Conservation (phyloP, 176 grass and related monocot species). For the Eragrostis curvula region DNA sequence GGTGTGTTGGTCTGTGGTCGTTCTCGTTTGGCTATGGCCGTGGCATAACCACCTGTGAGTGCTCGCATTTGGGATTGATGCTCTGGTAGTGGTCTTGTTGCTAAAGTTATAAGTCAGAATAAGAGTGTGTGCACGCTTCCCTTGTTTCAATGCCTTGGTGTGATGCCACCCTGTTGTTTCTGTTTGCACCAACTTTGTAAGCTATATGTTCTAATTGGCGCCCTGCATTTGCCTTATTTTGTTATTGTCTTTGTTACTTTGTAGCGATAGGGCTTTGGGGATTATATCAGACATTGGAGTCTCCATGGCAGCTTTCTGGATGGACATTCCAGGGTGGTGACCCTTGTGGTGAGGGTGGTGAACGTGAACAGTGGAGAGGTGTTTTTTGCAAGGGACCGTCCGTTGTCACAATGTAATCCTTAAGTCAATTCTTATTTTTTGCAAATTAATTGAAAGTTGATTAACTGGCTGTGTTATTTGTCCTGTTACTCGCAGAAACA, state of each 20-base stretch:
- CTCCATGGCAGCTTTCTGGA: conserved; percentile 53
- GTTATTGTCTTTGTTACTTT: conserved; percentile 1
- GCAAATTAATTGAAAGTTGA: conserved; percentile 8
- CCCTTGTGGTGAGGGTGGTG: conserved; percentile 43
- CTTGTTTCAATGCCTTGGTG: conserved; percentile 25
- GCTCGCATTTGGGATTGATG: conserved; percentile 27
- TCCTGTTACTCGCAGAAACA: conserved; percentile 64
- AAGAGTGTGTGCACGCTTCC: neutral
- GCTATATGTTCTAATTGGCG: neutral
- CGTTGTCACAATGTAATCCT: conserved; percentile 69
- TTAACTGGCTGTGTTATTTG: conserved; percentile 11
- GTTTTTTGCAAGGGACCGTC: conserved; percentile 67
- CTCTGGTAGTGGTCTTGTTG: neutral
- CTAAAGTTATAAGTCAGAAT: neutral
- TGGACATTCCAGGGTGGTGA: conserved; percentile 58
- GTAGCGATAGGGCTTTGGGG: conserved; percentile 49
- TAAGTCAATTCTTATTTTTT: conserved; percentile 34
- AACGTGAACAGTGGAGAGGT: conserved; percentile 44
- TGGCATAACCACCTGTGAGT: neutral
- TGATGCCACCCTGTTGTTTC: conserved; percentile 19
- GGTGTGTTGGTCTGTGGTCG: neutral
- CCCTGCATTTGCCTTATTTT: conserved; percentile 5
- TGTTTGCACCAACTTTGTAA: conserved; percentile 15
- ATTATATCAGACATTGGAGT: conserved; percentile 50
- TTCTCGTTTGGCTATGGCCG: neutral